Evolutionary conservation across 495 filamentous ascomycete genomes (phyloP).

Genomic region (Astrothelium macrocarpum): DNA sequence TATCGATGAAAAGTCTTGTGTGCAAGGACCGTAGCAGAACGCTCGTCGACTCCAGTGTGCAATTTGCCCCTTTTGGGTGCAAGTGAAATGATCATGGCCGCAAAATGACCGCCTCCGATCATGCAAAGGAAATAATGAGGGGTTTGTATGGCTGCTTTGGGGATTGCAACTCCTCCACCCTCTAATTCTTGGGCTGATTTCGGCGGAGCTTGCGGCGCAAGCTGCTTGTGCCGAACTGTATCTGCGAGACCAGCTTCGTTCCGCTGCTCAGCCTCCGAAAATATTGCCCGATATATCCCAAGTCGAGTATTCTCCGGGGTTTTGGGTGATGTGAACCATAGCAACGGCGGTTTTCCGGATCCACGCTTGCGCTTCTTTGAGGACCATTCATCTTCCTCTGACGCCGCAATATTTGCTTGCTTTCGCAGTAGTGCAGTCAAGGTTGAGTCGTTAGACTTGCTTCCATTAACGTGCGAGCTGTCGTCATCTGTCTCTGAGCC

Average conservation of each 20-base stretch:
- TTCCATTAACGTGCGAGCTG: slow-evolving; percentile 34
- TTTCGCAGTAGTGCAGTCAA: slow-evolving; percentile 68
- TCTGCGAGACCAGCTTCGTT: slow-evolving; percentile 54
- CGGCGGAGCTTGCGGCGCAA: slow-evolving; percentile 43
- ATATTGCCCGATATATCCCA: slow-evolving; percentile 77
- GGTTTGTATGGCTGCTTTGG: slow-evolving; percentile 25
- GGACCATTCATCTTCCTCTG: slow-evolving; percentile 40
- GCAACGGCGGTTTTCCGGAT: slow-evolving; percentile 59
- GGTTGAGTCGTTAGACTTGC: slow-evolving; percentile 44
- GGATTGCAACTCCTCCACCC: slow-evolving; percentile 42
- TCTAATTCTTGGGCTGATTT: slow-evolving; percentile 30
- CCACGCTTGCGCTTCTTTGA: slow-evolving; percentile 41
- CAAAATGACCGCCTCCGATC: slow-evolving; percentile 97
- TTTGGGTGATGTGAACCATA: slow-evolving; percentile 73
- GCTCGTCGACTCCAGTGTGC: slow-evolving; percentile 58
- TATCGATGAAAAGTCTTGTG: slow-evolving; percentile 98
- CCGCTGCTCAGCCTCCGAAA: slow-evolving; percentile 58
- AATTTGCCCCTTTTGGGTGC: slow-evolving; percentile 68
- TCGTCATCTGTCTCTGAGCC: slow-evolving; percentile 39
- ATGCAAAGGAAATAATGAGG: slow-evolving; percentile 93
- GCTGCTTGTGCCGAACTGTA: slow-evolving; percentile 61
- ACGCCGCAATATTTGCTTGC: slow-evolving; percentile 59
- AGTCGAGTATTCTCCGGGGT: slow-evolving; percentile 70
- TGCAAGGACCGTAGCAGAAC: slow-evolving; percentile 74
- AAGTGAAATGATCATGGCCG: slow-evolving; percentile 86